Percentiles rank a stretch among this genome's conserved stretches.
phyloP scores from a whole-genome alignment of 305 asterid species.

The Solanum hybrid region DNA sequence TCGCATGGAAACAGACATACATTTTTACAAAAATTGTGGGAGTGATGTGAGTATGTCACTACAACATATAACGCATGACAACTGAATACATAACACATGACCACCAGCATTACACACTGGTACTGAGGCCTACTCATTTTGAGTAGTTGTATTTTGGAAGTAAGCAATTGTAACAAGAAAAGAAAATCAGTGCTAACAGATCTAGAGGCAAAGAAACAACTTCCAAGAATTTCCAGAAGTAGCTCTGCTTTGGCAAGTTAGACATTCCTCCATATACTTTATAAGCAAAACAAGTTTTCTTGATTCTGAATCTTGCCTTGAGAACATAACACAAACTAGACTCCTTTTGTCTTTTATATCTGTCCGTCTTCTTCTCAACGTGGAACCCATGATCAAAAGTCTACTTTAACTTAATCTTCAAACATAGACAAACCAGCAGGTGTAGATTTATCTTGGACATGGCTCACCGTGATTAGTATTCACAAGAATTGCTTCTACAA shows the following conservation, averaged over 20 bases:
- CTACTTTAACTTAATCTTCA: not conserved
- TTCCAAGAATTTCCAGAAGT: not conserved
- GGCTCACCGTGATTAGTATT: not conserved
- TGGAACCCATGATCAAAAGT: not conserved
- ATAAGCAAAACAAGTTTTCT: not conserved
- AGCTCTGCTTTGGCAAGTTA: not conserved
- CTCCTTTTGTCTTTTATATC: not conserved
- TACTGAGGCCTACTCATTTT: not conserved
- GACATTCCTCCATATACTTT: not conserved
- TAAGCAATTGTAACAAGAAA: not conserved
- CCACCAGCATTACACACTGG: not conserved
- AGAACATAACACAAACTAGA: not conserved
- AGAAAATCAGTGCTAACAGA: not conserved
- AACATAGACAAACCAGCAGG: not conserved
- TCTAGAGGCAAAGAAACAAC: not conserved
- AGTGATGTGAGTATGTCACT: not conserved
- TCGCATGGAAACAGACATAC: not conserved
- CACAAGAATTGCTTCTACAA: not conserved
- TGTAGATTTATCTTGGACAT: not conserved
- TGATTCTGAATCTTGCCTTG: not conserved
- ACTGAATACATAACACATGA: not conserved
- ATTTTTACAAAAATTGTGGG: too few relatives aligned
- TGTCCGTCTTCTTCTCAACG: not conserved
- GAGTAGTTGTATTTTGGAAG: not conserved
- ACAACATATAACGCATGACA: not conserved